These are phyloP conservation scores for Fusarium sp. DNA, from an alignment of 2,329 filamentous ascomycete genomes.

Conservation along the genomic window DNA sequence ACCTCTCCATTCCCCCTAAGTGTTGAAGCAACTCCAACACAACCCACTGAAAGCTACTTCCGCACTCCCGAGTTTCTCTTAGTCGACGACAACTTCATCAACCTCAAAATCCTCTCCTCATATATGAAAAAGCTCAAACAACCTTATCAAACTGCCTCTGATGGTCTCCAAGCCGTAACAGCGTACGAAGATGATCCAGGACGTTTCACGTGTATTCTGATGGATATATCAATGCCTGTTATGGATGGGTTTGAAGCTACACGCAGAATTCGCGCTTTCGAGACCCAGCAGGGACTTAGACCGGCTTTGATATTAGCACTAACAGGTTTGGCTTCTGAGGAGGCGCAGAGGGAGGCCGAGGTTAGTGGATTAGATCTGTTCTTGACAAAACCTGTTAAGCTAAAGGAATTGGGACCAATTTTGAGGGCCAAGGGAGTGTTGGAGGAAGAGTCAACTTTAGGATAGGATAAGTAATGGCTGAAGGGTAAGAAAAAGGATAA, in stretches of 20 bases:
- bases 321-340: conserved; percentile 63
- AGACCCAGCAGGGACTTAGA: conserved; percentile 56
- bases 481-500: background rate
- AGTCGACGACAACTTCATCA: conserved; percentile 58
- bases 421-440: conserved; percentile 33
- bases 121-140: conserved; percentile 53
- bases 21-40: conserved; percentile 21
- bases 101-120: conserved; percentile 52
- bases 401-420: conserved; percentile 54
- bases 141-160: conserved; percentile 48
- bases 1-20: conserved; percentile 20
- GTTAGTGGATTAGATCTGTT: conserved; percentile 66
- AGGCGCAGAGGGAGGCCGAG: conserved; percentile 65
- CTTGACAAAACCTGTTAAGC: conserved; percentile 64
- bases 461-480: background rate
- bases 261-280: conserved; percentile 62
- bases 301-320: conserved; percentile 64
- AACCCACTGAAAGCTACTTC: conserved; percentile 3
- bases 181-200: conserved; percentile 44
- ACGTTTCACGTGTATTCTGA: conserved; percentile 51
- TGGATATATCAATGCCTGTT: conserved; percentile 69
- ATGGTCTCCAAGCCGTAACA: conserved; percentile 53
- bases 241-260: conserved; percentile 67
- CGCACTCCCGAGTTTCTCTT: conserved; percentile 48
- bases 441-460: conserved; percentile 27